Conservation (phyloP, 176 grass and related monocot species). For the Musa troglodytarum region DNA sequence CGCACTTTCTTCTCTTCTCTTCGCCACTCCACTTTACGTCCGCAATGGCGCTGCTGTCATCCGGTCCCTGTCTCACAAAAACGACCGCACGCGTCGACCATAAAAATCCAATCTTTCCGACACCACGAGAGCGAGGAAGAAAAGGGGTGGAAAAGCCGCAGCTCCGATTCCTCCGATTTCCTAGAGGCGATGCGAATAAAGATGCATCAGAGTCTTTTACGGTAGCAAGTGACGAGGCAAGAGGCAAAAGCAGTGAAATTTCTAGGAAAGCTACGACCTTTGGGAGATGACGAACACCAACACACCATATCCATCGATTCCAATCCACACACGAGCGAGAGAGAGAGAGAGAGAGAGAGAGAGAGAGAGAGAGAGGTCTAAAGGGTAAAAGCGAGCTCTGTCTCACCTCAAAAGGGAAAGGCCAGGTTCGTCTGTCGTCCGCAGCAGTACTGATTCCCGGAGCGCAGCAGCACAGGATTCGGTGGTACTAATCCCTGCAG, state of each 20-base stretch:
- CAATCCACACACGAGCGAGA: background rate
- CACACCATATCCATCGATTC: background rate
- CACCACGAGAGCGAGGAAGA: background rate
- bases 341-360: no score
- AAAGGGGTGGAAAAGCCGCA: background rate
- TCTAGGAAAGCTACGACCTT: background rate
- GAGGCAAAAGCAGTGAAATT: background rate
- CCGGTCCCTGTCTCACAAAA: background rate
- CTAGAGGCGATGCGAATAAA: background rate
- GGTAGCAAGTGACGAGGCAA: background rate
- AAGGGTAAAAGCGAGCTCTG: no score
- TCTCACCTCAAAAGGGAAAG: no score
- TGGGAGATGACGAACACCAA: background rate
- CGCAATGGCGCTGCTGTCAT: background rate
- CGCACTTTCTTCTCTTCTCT: background rate
- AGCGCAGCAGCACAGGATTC: no score
- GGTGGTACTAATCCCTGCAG: no score
- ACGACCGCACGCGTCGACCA: background rate
- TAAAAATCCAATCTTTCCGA: background rate
- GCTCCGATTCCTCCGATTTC: background rate
- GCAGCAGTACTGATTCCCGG: no score
- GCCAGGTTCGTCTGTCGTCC: no score
- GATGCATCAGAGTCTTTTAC: background rate
- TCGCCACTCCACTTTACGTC: background rate
- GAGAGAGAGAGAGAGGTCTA: background rate